Base-by-base conservation (phyloP, 2,329 filamentous ascomycete species). In the Aspergillus sp. region DNA sequence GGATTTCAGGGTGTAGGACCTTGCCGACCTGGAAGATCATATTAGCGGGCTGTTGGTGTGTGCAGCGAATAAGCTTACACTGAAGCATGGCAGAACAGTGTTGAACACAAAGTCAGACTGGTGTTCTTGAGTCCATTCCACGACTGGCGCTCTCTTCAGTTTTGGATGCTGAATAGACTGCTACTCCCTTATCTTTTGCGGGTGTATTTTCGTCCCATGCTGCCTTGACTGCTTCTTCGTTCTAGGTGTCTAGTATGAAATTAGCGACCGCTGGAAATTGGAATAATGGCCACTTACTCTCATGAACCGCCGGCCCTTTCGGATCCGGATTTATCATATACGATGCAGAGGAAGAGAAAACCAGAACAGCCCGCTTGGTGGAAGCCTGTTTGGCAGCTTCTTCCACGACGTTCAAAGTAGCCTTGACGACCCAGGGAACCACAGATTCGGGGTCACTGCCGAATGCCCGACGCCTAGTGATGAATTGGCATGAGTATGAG, bases 81-180 rank as follows among this genome's bases (percentile, higher is more conserved):
- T 69, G 1, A 55, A 53, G 42, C 65, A 65, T 1, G 62, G 63
- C 6, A 66, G 39, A 6, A 66, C 52, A 0, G 67, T 56, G 42
- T 76, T 74, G 12, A 73, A 62, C 5, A 65, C 62, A 47, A 78
- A 77, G 0, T 43, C 29, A 0, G 72, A 69, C 10, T 70, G 67
- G 7, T 69, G 63, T 35, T 73, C 65, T 34, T 66, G 52, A 19
- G 73, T 53, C 52, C 69, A 77, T 33, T 67, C 71, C 73, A 76
- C 9, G 72, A 55, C 6, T 66, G 66, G 27, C 67, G 66, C 54
- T 78, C 75, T 0, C 62, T 46, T 71, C 64, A 0, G 64, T 68
- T 49, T 79, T 79, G 39, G 66, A 67, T 1, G 73, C 74, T 0
- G 62, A 59, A 27, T 57, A 54, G 5, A 56, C 43, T 9, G 29